Evolutionary conservation across 1,139 yeast species (phyloP).

Genomic region (Suhomyces wounanorum): DNA sequence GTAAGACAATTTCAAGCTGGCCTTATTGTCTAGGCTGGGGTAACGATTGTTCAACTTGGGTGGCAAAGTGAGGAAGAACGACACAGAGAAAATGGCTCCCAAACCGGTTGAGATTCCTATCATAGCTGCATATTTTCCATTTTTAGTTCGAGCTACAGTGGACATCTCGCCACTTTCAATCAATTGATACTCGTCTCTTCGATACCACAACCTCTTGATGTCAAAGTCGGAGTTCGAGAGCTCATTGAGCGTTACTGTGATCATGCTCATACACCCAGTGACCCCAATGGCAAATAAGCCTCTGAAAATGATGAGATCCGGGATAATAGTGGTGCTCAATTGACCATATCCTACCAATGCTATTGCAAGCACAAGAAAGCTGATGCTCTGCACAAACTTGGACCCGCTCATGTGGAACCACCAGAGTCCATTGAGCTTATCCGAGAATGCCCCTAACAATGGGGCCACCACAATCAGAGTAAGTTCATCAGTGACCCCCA

Average conservation of each 20-base stretch:
- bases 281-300: conserved; percentile 61
- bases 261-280: conserved; percentile 52
- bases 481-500: conserved; percentile 67
- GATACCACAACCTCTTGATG: conserved; percentile 17
- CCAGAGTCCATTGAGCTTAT: conserved; percentile 37
- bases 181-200: conserved; percentile 2
- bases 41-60: conserved; percentile 34
- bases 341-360: conserved; percentile 53
- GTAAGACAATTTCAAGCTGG: conserved; percentile 51
- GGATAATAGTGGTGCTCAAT: conserved; percentile 30
- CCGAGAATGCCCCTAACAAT: conserved; percentile 63
- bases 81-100: conserved; percentile 66
- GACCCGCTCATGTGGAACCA: conserved; percentile 45
- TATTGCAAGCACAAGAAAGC: conserved; percentile 50
- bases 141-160: conserved; percentile 22
- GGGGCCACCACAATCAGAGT: conserved; percentile 59
- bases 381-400: conserved; percentile 49
- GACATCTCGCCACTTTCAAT: conserved; percentile 7
- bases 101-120: conserved; percentile 66
- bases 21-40: conserved; percentile 34
- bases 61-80: conserved; percentile 51
- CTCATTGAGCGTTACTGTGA: conserved; percentile 56
- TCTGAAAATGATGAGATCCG: conserved; percentile 54
- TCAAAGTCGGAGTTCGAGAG: conserved; percentile 48
- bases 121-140: conserved; percentile 60